Evolutionary conservation across 371 early-diverging fungal species (phyloP), one percentile per base, ranked within the genome.

Genomic region (Mortierella sp.): DNA sequence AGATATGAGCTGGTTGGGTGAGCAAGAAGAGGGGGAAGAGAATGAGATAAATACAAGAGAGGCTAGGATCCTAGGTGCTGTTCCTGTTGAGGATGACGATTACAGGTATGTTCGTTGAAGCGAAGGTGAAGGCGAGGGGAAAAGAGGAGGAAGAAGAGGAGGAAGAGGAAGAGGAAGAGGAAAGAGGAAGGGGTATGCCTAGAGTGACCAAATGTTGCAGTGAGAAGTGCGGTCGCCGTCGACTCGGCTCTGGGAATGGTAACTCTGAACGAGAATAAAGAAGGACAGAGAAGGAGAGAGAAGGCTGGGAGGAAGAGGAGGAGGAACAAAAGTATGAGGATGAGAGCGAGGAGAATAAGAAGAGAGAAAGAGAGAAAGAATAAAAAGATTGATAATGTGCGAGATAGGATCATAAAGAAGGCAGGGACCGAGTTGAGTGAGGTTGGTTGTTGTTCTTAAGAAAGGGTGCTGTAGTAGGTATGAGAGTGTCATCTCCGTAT

Each of bases 41-140:
- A 24, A 9, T 2, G 10, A 14, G 13, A 28, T 3, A 42, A 9
- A 10, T 10, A 34, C 10, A 24, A 38, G 26, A 2, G 31, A 31
- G 34, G 14, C 11, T 26, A 63, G 8, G 63, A 31, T 34, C 63
- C 63, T 63, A 34, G 63, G 34, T 63, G 63, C 63, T 19, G 13
- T 26, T 75, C n/a, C 38, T 65, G 70, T 68, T 50, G 58, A 52
- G 11, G 42, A 26, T 70, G 72, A 10, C 24, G 58, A 28, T 8
- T 21, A 10, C 16, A 54, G 76, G 68, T 52, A 52, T 21, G 26
- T 31, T 52, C 50, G 50, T 14, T 50, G 50, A 48, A 28, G n/a
- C 75, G 52, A 72, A 13, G 48, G 34, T 28, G 72, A 72, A 13
- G 48, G 34, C 50, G 72, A 72, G 72, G 72, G 26, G 68, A 26